Conservation (phyloP, 345 rosid genomes). For the Lenwebbia sp. region DNA sequence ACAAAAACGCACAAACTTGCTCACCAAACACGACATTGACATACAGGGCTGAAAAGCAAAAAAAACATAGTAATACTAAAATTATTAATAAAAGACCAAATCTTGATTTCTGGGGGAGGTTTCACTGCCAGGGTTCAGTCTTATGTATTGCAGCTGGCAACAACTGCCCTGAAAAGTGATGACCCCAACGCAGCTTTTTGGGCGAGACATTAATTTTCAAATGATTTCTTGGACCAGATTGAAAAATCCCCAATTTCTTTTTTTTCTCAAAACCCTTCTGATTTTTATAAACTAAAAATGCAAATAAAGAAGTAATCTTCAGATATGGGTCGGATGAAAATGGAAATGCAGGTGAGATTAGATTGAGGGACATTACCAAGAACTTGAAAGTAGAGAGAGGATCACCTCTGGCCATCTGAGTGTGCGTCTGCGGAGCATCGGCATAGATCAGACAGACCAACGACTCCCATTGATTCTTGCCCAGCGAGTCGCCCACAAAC, state of each 20-base stretch:
- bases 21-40: background rate
- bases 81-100: background rate
- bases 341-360: background rate
- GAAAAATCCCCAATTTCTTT: background rate
- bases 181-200: background rate
- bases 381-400: slow-evolving; percentile 76
- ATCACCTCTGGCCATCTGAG: slow-evolving; percentile 48
- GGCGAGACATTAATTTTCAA: background rate
- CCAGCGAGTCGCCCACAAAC: slow-evolving; percentile 94
- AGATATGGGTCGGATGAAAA: background rate
- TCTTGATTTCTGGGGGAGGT: background rate
- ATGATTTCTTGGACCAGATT: background rate
- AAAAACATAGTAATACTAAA: background rate
- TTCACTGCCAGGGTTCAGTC: background rate
- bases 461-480: slow-evolving; percentile 91
- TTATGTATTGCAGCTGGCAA: slow-evolving; percentile 17
- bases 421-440: slow-evolving; percentile 35
- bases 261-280: background rate
- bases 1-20: background rate
- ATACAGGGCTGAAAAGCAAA: background rate
- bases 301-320: background rate
- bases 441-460: slow-evolving; percentile 69
- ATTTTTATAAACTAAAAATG: background rate
- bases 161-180: background rate
- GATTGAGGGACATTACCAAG: slow-evolving; percentile 24